Evolutionary conservation across 176 grass and related monocot genomes (phyloP), one percentile per base, ranked within the genome.

Genomic region (Saccharum spontaneum): DNA sequence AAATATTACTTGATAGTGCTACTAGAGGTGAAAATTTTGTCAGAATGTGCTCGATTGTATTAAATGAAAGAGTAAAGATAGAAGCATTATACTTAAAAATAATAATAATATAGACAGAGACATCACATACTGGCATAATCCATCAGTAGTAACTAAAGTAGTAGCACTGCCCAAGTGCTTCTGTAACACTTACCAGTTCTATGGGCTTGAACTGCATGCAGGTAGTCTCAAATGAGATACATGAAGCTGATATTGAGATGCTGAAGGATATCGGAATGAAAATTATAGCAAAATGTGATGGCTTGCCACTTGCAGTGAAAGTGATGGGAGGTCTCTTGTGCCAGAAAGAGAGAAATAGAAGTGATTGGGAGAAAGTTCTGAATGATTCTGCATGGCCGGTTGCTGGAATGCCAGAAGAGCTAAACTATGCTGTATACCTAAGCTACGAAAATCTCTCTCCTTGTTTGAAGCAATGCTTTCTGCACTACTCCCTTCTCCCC

Each of bases 401-500:
- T 16, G 16, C 10, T 63, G 49, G 23, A 8, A 17, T 76, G 31
- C 59, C 80, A 13, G 54, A 78, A 39, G 79, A 90, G 43, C 45
- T 91, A 11, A 72, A 8, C 14, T 54, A 76, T 24, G 81, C 85
- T 0, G 13, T 73, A 48, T 48, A 73, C 71, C n/a, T 73, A 28
- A 73, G 71, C 43, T 73, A 73, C 7, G 12, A 73, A 48, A 23
- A 73, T 45, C 14, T 73, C 13, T 24, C 24, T 4, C 41, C 71
- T 30, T 8, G 5, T 79, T 87, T 91, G 43, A 91, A 84, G 68
- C 76, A 54, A 2, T 91, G 89, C 65, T 87, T 91, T 45, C 20
- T 87, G 9, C 75, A 73, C 20, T 84, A 61, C 37, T 76, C 89
- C 20, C 24, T 91, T 7, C 73, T 80, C 64, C 76, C 74, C 20